phyloP scores from a whole-genome alignment of 495 filamentous ascomycete species.

The Aspergillus conjunctus region DNA sequence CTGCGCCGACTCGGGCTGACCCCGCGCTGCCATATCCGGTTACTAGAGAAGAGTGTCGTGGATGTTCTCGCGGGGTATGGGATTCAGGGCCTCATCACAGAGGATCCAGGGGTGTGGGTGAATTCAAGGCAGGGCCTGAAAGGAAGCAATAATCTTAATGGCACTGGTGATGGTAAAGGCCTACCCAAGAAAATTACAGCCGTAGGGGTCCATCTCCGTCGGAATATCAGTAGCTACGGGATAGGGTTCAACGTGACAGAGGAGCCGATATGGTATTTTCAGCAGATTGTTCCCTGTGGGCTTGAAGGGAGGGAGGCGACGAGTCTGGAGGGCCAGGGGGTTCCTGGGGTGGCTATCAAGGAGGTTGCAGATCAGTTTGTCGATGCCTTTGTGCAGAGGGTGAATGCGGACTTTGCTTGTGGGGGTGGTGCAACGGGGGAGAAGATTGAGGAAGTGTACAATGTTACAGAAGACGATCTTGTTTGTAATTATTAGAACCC shows the following conservation, averaged over 20 bases:
- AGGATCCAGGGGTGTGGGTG: slow-evolving; percentile 89
- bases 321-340: slow-evolving; percentile 55
- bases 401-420: slow-evolving; percentile 48
- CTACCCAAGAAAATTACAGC: slow-evolving; percentile 75
- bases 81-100: slow-evolving; percentile 61
- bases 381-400: slow-evolving; percentile 39
- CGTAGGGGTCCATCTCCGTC: slow-evolving; percentile 82
- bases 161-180: neutral
- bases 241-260: slow-evolving; percentile 80
- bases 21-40: slow-evolving; percentile 67
- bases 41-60: slow-evolving; percentile 77
- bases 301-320: slow-evolving; percentile 76
- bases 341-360: slow-evolving; percentile 29
- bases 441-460: slow-evolving; percentile 47
- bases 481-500: slow-evolving; percentile 2
- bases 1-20: slow-evolving; percentile 57
- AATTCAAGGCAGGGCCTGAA: slow-evolving; percentile 1
- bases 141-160: neutral
- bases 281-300: slow-evolving; percentile 84
- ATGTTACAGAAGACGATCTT: slow-evolving; percentile 40
- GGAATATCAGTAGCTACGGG: slow-evolving; percentile 85
- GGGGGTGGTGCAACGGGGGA: slow-evolving; percentile 31
- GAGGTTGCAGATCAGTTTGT: slow-evolving; percentile 46
- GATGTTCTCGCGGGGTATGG: slow-evolving; percentile 56
- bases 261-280: slow-evolving; percentile 66